Base-by-base conservation (phyloP, 2,329 filamentous ascomycete genomes). In the Mycocentrospora acerina region DNA sequence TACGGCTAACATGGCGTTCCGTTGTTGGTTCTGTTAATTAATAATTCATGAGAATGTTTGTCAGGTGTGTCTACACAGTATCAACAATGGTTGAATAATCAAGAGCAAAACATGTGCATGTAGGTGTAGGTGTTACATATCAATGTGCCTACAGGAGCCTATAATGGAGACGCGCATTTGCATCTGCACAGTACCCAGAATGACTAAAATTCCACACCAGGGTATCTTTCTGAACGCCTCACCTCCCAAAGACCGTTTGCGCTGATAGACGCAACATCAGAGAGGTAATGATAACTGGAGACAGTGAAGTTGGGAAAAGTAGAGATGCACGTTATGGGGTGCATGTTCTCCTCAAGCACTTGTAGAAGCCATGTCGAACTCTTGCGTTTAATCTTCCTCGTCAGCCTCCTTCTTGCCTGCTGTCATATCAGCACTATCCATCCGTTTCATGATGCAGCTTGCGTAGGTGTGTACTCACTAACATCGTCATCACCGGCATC, bases 401-500 rank as follows among this genome's bases (percentile, higher is more conserved):
- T 45, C 38, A 13, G 30, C 29, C 4, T n/a, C 5, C 7, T 46
- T 39, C 32, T 7, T n/a, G 18, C 24, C 38, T 45, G 22, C 27
- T 31, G 19, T 10, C 22, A n/a, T 28, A 44, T 54, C 40, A 55
- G 46, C 36, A 33, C 28, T 41, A 11, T 42, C 25, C 32, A 48
- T 13, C 43, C 44, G 52, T 2, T 22, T 31, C n/a, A 32, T 5
- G 12, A 53, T 37, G 2, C 42, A n/a, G 39, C 8, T 7, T 11
- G n/a, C n/a, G n/a, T 36, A 25, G 14, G 34, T 8, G 26, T 33
- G 26, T 39, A 55, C 53, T 49, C 38, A 57, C 55, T 48, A 13
- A 48, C 9, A 11, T 38, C 49, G 22, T 48, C 48, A n/a, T 37
- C 51, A 11, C 40, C 49, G 22, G 46, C 48, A n/a, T 37, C 51